Evolutionary conservation across 441 rosid genomes (phyloP).

Genomic region (Corymbia calophylla): DNA sequence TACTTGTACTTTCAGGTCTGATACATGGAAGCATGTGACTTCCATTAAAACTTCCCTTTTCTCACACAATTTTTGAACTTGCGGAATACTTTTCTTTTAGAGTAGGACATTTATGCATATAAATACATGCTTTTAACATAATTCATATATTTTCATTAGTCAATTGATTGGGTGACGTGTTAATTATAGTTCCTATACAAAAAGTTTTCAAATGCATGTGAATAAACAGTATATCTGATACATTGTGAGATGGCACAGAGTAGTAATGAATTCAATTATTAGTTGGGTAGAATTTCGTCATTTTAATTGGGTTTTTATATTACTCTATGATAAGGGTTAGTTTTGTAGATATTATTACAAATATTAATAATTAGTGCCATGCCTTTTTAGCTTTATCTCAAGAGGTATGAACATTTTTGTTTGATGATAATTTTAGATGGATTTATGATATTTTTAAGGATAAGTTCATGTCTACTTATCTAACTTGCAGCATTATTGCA

Average conservation of each 20-base stretch:
- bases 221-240: neutral
- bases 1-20: neutral
- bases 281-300: neutral
- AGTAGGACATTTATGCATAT: neutral
- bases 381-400: neutral
- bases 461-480: neutral
- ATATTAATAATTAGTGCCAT: neutral
- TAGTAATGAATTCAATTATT: neutral
- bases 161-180: neutral
- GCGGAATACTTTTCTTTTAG: neutral
- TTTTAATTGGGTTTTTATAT: neutral
- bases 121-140: neutral
- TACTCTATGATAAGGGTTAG: neutral
- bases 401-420: neutral
- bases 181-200: neutral
- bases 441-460: neutral
- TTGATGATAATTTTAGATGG: neutral
- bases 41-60: neutral
- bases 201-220: neutral
- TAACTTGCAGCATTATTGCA: neutral
- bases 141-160: neutral
- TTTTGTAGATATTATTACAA: neutral
- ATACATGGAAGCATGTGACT: neutral
- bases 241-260: neutral
- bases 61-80: neutral